A percentile compares a stretch with the other conserved stretches of the same genome.
These are phyloP conservation scores for Harrya chromipes DNA, from an alignment of 768 basidiomycete species.

Conservation along the genomic window DNA sequence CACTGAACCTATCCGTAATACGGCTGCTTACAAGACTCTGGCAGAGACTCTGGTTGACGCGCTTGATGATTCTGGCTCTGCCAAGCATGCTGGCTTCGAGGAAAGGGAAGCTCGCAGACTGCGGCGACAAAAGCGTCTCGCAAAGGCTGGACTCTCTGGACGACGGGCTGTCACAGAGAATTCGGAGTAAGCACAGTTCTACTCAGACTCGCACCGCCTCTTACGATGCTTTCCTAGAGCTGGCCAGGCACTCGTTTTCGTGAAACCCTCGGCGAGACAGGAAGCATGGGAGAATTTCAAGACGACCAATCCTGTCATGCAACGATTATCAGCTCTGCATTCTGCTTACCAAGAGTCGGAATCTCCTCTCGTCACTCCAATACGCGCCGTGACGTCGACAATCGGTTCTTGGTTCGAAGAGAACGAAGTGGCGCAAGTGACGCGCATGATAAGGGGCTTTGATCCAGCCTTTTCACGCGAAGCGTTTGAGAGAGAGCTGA, in stretches of 20 bases:
- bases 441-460: conserved; percentile 78
- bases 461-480: conserved; percentile 89
- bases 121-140: conserved; percentile 75
- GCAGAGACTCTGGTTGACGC: conserved; percentile 89
- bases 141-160: conserved; percentile 71
- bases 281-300: conserved; percentile 81
- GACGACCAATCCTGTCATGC: conserved; percentile 74
- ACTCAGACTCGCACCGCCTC: neutral
- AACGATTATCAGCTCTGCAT: conserved; percentile 52
- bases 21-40: conserved; percentile 88
- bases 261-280: conserved; percentile 75
- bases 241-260: conserved; percentile 79
- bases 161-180: conserved; percentile 60
- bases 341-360: conserved; percentile 90
- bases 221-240: conserved; percentile 51
- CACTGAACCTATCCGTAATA: conserved; percentile 97
- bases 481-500: conserved; percentile 80
- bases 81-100: conserved; percentile 94
- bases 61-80: conserved; percentile 88
- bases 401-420: conserved; percentile 94
- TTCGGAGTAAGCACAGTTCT: conserved; percentile 63
- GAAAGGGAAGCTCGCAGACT: conserved; percentile 87
- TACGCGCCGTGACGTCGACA: conserved; percentile 81
- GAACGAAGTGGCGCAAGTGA: conserved; percentile 96
- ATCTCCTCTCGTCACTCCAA: conserved; percentile 75